phyloP scores from a whole-genome alignment of 164 flowering plant genomes.

The Hamamelis virginiana region DNA sequence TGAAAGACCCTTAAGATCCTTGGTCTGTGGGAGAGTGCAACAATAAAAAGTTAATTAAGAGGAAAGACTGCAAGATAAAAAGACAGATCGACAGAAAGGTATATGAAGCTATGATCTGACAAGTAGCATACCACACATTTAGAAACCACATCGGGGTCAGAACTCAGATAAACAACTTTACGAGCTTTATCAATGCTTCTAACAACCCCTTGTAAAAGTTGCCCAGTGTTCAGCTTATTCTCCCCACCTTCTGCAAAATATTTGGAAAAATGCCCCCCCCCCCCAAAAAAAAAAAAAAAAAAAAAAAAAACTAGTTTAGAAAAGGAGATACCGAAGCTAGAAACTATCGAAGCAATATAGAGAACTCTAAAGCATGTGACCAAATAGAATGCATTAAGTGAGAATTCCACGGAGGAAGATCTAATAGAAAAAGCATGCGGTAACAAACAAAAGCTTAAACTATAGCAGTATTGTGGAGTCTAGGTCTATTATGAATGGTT shows the following conservation, averaged over 20 bases:
- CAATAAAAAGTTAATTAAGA: conserved; percentile 11
- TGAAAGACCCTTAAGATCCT: conserved; percentile 88
- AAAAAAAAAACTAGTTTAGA: not conserved
- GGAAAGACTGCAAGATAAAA: not conserved
- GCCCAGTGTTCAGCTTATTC: conserved; percentile 44
- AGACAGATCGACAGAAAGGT: not conserved
- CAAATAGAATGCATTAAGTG: not conserved
- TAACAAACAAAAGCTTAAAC: not conserved
- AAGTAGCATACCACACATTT: conserved; percentile 68
- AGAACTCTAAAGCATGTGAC: not conserved
- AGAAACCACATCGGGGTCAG: conserved; percentile 60
- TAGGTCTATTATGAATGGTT: too few relatives aligned
- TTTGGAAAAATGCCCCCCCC: not conserved
- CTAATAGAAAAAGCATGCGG: not conserved
- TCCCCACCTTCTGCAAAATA: conserved; percentile 39
- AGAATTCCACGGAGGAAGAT: not conserved
- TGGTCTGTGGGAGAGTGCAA: conserved; percentile 47
- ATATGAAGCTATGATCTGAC: not conserved
- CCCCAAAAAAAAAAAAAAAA: too few relatives aligned
- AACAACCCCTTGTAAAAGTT: conserved; percentile 77
- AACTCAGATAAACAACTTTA: conserved; percentile 66
- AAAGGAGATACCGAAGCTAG: not conserved
- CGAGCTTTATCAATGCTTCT: conserved; percentile 71
- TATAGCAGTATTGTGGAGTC: not conserved
- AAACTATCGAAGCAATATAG: not conserved